Conservation (phyloP, 2,329 filamentous ascomycete species). For the Xylaria hypoxylon region DNA sequence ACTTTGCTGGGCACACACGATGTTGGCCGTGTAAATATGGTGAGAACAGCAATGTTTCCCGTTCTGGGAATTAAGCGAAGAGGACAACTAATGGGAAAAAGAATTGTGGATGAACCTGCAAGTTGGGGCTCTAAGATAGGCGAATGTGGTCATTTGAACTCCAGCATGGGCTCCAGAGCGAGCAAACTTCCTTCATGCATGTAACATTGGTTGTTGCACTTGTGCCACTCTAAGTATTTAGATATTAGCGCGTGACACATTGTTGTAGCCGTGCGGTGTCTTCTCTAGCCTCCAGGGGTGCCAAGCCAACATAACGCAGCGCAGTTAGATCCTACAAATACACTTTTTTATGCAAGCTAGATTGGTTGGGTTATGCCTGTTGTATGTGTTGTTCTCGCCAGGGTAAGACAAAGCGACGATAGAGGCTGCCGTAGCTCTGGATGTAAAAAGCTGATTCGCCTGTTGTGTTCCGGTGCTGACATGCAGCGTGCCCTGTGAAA, state of each 20-base stretch:
- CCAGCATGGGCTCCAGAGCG: slow-evolving; percentile 4
- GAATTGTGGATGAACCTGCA: slow-evolving; percentile 15
- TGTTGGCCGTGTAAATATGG: slow-evolving; percentile 3
- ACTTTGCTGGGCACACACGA: slow-evolving; percentile 13
- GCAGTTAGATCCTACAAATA: slow-evolving; percentile 23
- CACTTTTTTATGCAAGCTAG: slow-evolving; percentile 32
- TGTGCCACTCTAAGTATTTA: slow-evolving; percentile 34
- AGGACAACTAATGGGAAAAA: slow-evolving; percentile 1
- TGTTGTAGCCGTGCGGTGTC: slow-evolving; percentile 24
- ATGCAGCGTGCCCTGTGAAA: slow-evolving; percentile 38
- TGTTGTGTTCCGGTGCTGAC: slow-evolving; percentile 32
- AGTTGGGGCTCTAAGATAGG: slow-evolving; percentile 20
- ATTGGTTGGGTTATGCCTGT: slow-evolving; percentile 22
- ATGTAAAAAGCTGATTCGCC: slow-evolving; percentile 35
- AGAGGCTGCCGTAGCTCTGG: slow-evolving; percentile 30
- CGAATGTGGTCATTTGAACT: slow-evolving; percentile 14
- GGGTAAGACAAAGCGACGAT: slow-evolving; percentile 33
- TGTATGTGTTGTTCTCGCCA: slow-evolving; percentile 28
- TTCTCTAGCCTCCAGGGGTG: slow-evolving; percentile 21
- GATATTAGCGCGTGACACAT: slow-evolving; percentile 40
- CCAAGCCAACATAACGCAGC: slow-evolving; percentile 20
- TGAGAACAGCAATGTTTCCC: neutral
- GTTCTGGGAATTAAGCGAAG: slow-evolving; percentile 17
- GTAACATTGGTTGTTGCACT: slow-evolving; percentile 30
- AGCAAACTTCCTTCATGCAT: slow-evolving; percentile 36